Conservation (phyloP, 345 rosid genomes). For the Acer yangbiense region DNA sequence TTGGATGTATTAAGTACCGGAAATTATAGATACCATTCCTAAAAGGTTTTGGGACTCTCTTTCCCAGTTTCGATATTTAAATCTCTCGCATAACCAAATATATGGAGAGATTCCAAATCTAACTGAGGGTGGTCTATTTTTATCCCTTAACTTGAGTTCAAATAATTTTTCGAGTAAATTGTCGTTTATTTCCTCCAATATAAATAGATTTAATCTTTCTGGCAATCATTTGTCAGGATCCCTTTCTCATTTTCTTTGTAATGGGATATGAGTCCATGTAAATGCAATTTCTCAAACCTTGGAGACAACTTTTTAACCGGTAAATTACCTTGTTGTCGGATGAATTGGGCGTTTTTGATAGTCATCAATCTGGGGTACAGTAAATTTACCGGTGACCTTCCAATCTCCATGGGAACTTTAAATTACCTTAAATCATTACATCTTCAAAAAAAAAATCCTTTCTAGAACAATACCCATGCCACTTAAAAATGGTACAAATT, state of each 20-base stretch:
- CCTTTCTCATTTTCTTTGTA: slow-evolving; percentile 21
- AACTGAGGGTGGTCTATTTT: background rate
- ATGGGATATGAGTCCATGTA: slow-evolving; percentile 1
- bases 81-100: slow-evolving; percentile 34
- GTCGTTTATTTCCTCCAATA: slow-evolving; percentile 10
- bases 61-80: background rate
- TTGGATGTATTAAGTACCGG: slow-evolving; percentile 29
- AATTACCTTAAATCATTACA: background rate
- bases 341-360: background rate
- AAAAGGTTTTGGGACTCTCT: slow-evolving; percentile 30
- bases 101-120: slow-evolving; percentile 28
- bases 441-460: too few relatives aligned
- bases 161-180: slow-evolving; percentile 19
- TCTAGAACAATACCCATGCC: too few relatives aligned
- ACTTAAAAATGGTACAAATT: background rate
- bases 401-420: background rate
- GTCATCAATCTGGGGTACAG: slow-evolving; percentile 11
- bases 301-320: slow-evolving; percentile 33
- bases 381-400: background rate
- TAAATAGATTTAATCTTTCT: background rate
- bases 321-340: slow-evolving; percentile 29
- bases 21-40: slow-evolving; percentile 30
- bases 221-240: background rate
- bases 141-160: slow-evolving; percentile 23
- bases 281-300: slow-evolving; percentile 25